Base-by-base conservation (phyloP, 1,284 basidiomycete species). In the Flammula alnicola region DNA sequence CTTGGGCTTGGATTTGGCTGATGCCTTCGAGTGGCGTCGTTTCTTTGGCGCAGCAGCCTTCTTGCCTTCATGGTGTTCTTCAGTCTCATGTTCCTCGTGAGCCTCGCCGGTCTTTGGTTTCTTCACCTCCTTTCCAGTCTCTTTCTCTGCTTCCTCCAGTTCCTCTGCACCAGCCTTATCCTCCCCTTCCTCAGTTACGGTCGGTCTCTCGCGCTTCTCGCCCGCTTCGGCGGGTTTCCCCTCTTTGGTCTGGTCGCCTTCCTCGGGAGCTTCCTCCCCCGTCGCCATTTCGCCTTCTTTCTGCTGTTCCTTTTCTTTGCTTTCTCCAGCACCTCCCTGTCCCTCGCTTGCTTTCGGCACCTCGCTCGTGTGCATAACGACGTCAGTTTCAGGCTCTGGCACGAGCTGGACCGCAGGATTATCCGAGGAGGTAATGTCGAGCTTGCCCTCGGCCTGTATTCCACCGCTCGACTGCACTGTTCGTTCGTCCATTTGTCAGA, bases 161-260 rank as follows among this genome's bases (percentile, higher is more conserved):
- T 41, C 37, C 8, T 8, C 33, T 12, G 27, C 16, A 1, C n/a
- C 29, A 4, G 39, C 39, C 8, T 3, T n/a, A 5, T 37, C 42
- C 14, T 35, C 39, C 4, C 23, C 32, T 0, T 9, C 35, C 36
- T 30, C 36, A 26, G 5, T 7, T 17, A 14, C 22, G 7, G 30
- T 26, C 4, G 44, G 37, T 6, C 39, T 45, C 37, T 44, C 46
- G 41, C 51, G 51, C 46, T 52, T 52, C 36, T 52, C 51, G 41
- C 51, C 51, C 2, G 30, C 37, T 33, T 48, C 36, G n/a, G 46
- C 51, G 27, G 51, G 41, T 25, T 39, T 27, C 3, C 51, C 51
- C 19, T 52, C 51, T 17, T 52, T 52, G 10, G 51, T 52, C 12
- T 30, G 39, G 3, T 35, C 50, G 33, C 25, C 32, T 11, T 36